Percentiles rank a stretch among this genome's conserved stretches.
These are phyloP conservation scores for Phoma sp. DNA, from an alignment of 2,329 filamentous ascomycete species.

Conservation along the genomic window DNA sequence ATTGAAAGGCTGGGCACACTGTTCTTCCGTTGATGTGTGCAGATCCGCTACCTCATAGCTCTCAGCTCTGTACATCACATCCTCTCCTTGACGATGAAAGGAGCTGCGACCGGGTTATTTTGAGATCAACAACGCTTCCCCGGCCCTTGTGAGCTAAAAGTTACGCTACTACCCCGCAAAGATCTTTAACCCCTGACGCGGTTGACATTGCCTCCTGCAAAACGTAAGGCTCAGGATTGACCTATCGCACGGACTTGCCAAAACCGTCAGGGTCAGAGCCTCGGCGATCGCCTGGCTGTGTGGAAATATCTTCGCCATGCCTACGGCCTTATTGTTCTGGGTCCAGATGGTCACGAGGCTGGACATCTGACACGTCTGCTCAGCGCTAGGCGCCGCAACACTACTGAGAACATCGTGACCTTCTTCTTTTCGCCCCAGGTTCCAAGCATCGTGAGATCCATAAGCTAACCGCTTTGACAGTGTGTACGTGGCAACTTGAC, in stretches of 20 bases:
- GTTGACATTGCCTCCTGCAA: conserved; percentile 14
- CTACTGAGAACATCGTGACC: conserved; percentile 43
- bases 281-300: conserved; percentile 25
- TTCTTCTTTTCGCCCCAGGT: conserved; percentile 30
- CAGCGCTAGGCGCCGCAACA: conserved; percentile 37
- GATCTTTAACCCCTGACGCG: conserved; percentile 29
- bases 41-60: neutral
- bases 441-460: conserved; percentile 23
- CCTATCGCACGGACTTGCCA: conserved; percentile 23
- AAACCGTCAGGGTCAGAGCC: conserved; percentile 20
- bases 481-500: conserved; percentile 10
- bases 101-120: neutral
- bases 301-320: conserved; percentile 28
- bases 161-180: conserved; percentile 48
- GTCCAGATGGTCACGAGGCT: conserved; percentile 35
- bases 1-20: neutral
- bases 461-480: conserved; percentile 8
- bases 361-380: conserved; percentile 31
- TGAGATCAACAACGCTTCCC: conserved; percentile 16
- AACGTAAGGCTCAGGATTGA: conserved; percentile 17
- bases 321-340: conserved; percentile 20
- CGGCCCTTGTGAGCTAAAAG: conserved; percentile 40
- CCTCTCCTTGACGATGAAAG: neutral
- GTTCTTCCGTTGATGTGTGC: neutral
- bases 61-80: neutral